phyloP scores from a whole-genome alignment of 169 alveolate species.

The Babesia microti region DNA sequence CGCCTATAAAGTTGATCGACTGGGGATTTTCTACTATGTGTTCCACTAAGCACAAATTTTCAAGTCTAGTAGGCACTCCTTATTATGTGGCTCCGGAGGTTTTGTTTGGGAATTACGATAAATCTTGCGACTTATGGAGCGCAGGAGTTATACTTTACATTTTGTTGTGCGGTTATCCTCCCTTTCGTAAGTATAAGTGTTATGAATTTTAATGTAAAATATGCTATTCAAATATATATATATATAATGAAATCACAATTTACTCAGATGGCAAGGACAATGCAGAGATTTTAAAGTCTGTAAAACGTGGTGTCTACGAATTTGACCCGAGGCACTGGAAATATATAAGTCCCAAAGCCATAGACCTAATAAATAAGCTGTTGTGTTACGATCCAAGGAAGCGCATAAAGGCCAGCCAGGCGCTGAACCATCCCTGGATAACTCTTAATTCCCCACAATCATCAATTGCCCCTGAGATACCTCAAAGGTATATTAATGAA shows the following conservation, averaged over 20 bases:
- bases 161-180: constrained; percentile 60
- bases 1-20: constrained; percentile 82
- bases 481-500: constrained; percentile 42
- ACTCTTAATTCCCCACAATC: constrained; percentile 27
- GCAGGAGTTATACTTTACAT: constrained; percentile 80
- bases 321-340: constrained; percentile 81
- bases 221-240: no score
- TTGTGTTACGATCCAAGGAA: constrained; percentile 71
- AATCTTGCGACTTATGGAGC: constrained; percentile 88
- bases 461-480: constrained; percentile 17
- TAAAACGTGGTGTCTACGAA: constrained; percentile 69
- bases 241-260: no score
- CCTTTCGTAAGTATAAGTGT: constrained; percentile 20
- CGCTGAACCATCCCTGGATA: constrained; percentile 83
- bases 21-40: constrained; percentile 86
- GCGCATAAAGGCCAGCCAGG: constrained; percentile 79
- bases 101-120: constrained; percentile 78
- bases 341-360: constrained; percentile 72
- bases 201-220: neutral
- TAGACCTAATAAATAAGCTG: constrained; percentile 69
- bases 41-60: constrained; percentile 67
- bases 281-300: constrained; percentile 65
- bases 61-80: constrained; percentile 83
- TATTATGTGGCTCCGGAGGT: constrained; percentile 95
- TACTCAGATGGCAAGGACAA: constrained; percentile 80